phyloP scores from a whole-genome alignment of 129 eudicot species.

The Escallonia rubra region DNA sequence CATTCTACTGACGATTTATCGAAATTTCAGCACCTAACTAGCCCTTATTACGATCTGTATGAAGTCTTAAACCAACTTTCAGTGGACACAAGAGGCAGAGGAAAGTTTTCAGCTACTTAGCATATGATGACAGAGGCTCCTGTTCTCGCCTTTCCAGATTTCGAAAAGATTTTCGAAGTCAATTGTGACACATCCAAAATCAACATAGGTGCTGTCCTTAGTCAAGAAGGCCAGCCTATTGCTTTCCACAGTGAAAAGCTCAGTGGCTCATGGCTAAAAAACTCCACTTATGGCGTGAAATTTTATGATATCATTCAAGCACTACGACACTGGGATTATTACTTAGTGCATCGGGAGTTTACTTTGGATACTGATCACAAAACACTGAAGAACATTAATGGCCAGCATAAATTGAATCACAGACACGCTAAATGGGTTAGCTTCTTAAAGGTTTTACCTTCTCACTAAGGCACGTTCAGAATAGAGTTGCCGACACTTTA shows the following conservation, averaged over 20 bases:
- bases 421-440: conserved; percentile 6
- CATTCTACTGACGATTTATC: not conserved
- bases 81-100: not conserved
- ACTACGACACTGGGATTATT: not conserved
- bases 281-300: not conserved
- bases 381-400: not conserved
- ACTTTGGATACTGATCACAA: not conserved
- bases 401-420: not conserved
- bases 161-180: not conserved
- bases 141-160: not conserved
- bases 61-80: not conserved
- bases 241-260: not conserved
- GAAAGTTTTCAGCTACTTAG: not conserved
- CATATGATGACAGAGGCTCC: not conserved
- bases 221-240: not conserved
- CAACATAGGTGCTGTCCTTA: not conserved
- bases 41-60: not conserved
- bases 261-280: not conserved
- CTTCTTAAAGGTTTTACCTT: not conserved
- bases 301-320: not conserved
- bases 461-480: not conserved
- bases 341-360: not conserved
- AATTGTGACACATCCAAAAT: not conserved
- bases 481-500: conserved; percentile 4
- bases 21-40: not conserved